Conservation (phyloP, 202 grass and related monocot species). For the Setaria italica region DNA sequence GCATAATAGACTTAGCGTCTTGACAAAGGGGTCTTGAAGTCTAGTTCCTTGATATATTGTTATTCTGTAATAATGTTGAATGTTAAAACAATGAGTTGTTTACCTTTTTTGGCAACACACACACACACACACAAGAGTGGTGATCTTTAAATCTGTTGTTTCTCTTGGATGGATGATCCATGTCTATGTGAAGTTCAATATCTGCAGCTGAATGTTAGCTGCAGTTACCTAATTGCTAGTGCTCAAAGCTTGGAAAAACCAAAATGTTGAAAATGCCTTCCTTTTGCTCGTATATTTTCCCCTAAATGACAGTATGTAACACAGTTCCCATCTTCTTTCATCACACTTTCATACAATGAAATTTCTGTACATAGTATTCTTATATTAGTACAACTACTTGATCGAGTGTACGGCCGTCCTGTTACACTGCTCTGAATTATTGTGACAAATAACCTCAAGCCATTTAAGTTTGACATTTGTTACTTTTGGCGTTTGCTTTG, state of each 20-base stretch:
- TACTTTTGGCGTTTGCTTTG: constrained; percentile 19
- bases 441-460: background rate
- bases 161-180: background rate
- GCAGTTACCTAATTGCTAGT: background rate
- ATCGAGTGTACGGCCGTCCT: background rate
- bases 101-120: background rate
- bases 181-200: background rate
- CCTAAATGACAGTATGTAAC: background rate
- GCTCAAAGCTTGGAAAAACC: background rate
- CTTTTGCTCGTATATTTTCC: background rate
- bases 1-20: too few species aligned
- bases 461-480: background rate
- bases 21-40: background rate
- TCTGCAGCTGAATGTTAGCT: background rate
- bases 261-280: background rate
- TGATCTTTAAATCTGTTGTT: background rate
- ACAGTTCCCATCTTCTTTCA: background rate
- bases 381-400: background rate
- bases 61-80: background rate
- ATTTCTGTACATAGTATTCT: background rate
- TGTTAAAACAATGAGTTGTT: background rate
- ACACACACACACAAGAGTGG: background rate
- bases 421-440: background rate
- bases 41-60: background rate
- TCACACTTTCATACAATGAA: background rate